Evolutionary conservation across 768 basidiomycete species (phyloP).

Genomic region (Trametes punicea): DNA sequence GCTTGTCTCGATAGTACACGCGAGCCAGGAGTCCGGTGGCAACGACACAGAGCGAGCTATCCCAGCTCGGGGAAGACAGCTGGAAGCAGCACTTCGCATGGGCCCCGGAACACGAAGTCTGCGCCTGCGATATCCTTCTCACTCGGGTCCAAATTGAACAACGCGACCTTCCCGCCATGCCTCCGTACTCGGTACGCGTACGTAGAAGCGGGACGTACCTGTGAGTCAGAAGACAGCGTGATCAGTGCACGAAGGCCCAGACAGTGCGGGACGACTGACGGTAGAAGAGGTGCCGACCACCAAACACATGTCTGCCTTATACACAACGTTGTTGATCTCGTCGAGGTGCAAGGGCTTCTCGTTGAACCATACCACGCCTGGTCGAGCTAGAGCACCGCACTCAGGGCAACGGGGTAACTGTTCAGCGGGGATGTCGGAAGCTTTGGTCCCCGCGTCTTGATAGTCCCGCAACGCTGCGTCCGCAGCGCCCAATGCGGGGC

Average conservation of each 20-base stretch:
- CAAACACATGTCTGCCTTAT: constrained; percentile 32
- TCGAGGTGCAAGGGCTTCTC: constrained; percentile 30
- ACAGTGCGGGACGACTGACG: constrained; percentile 19
- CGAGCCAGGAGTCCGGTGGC: too few species aligned
- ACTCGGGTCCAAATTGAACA: constrained; percentile 35
- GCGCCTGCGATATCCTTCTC: constrained; percentile 36
- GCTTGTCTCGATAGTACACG: too few species aligned
- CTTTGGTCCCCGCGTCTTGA: constrained; percentile 4
- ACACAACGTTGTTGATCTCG: constrained; percentile 27
- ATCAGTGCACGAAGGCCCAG: background rate
- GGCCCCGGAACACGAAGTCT: constrained; percentile 48
- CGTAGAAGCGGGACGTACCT: constrained; percentile 34
- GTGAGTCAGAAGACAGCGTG: background rate
- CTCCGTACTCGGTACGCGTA: constrained; percentile 24
- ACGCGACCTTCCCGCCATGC: constrained; percentile 34
- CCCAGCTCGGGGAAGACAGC: background rate
- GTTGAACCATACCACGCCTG: constrained; percentile 41
- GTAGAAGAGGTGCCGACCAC: constrained; percentile 38
- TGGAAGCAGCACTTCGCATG: constrained; percentile 36
- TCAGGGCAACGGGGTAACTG: constrained; percentile 30
- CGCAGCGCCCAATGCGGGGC: constrained; percentile 17
- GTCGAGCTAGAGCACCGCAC: constrained; percentile 32
- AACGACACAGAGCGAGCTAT: too few species aligned
- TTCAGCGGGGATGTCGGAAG: constrained; percentile 21
- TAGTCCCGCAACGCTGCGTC: constrained; percentile 21